A percentile compares a stretch with the other conserved stretches of the same genome.
Evolutionary conservation across 2,329 filamentous ascomycete species (phyloP).

Genomic region (Xylaria digitata): DNA sequence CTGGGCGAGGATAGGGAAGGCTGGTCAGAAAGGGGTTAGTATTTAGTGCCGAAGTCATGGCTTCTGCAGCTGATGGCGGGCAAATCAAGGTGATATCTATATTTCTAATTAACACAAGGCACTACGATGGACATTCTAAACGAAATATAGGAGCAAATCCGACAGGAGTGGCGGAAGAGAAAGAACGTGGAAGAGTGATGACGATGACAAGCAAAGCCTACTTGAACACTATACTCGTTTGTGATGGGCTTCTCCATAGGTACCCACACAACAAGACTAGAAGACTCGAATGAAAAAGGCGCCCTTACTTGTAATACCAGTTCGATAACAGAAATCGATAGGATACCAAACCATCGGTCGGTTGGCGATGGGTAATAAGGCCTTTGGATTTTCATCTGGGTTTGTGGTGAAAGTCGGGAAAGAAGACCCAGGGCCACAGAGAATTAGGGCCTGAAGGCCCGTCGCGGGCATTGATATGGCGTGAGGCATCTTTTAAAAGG

Average conservation of each 20-base stretch:
- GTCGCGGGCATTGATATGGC: slow-evolving; percentile 77
- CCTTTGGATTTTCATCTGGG: slow-evolving; percentile 83
- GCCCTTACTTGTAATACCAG: slow-evolving; percentile 76
- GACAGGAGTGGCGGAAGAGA: not conserved
- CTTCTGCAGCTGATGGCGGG: slow-evolving; percentile 72
- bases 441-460: slow-evolving; percentile 83
- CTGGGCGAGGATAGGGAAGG: slow-evolving; percentile 77
- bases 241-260: not conserved
- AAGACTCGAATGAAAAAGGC: not conserved
- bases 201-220: not conserved
- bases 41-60: slow-evolving; percentile 76
- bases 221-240: not conserved
- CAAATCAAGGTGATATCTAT: slow-evolving; percentile 72
- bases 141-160: not conserved
- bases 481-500: slow-evolving; percentile 74
- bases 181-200: not conserved
- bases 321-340: slow-evolving; percentile 85
- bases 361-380: slow-evolving; percentile 84
- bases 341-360: slow-evolving; percentile 92
- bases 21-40: slow-evolving; percentile 82
- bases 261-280: not conserved
- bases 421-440: slow-evolving; percentile 84
- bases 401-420: slow-evolving; percentile 86
- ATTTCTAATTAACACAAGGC: slow-evolving; percentile 28
- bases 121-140: not conserved